Evolutionary conservation across 768 basidiomycete species (phyloP), one percentile per base, ranked within the genome.

Genomic region (Imleria badia): DNA sequence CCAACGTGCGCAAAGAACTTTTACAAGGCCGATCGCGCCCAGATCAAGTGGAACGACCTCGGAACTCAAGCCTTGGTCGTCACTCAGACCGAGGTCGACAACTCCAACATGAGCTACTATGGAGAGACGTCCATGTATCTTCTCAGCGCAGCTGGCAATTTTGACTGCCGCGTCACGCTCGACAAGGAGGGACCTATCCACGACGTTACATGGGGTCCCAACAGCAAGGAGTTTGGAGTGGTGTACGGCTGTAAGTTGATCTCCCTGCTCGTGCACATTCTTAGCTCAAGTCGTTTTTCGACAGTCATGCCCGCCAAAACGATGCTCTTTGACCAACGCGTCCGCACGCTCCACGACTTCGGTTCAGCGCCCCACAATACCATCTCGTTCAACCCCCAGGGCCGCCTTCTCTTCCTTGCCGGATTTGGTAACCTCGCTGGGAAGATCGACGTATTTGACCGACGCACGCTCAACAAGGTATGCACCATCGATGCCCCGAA

Each of bases 111-210:
- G 81, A 94, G 88, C 65, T 99, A 99, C 72, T 99, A 98, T 61
- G 97, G 97, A 50, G 96, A 98, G 77, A 97, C 95, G 3, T 91
- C 92, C 48, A 76, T 99, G 65, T 98, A 96, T 73, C 80, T 98
- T 14, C 82, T 98, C 58, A 94, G 87, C 59, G 85, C 94, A 17
- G 88, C 92, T 10, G 95, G 96, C 15, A 91, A 93, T 62, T 98
- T 94, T 63, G 95, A 98, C 68, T 93, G 91, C 67, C 80, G 93
- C 29, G 89, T 98, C 26, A 75, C 80, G 2, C 75, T 91, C 62
- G 94, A 97, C 74, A 98, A 97, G 76, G 96, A 98, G 57, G 97
- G 97, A 1, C 94, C 94, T 1, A 93, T 99, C 58, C 94, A 97
- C 65, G 97, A 98, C 68, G 97, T 96, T 56, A 74, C 84, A 15